phyloP scores from a whole-genome alignment of 495 filamentous ascomycete species.

The Hypoxylon perforatum region DNA sequence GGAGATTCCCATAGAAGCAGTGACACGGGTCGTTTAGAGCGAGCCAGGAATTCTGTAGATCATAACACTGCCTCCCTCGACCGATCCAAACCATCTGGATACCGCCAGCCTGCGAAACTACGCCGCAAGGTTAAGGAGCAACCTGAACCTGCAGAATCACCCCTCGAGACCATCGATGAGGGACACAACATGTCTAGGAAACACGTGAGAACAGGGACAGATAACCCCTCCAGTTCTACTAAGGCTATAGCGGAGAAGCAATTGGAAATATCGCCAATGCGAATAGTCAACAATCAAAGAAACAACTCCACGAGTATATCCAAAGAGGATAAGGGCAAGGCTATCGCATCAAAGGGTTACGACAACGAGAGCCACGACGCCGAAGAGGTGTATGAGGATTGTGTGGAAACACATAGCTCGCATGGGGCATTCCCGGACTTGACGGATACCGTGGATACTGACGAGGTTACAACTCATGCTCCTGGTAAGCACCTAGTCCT shows the following conservation, averaged over 20 bases:
- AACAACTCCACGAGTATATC: not conserved
- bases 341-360: not conserved
- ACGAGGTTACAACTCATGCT: conserved; percentile 42
- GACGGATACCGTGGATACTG: conserved; percentile 13
- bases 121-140: too few species aligned
- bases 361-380: not conserved
- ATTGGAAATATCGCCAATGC: not conserved
- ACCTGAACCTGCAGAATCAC: too few species aligned
- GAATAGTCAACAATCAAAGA: not conserved
- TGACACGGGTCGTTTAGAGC: not conserved
- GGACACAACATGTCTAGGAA: too few species aligned
- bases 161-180: too few species aligned
- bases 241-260: too few species aligned
- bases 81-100: too few species aligned
- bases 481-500: conserved; percentile 35
- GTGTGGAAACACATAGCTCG: not conserved
- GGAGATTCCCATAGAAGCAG: not conserved
- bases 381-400: conserved; percentile 1
- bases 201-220: too few species aligned
- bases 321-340: not conserved
- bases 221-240: too few species aligned
- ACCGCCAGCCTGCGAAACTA: too few species aligned
- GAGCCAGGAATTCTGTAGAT: not conserved
- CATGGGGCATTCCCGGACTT: not conserved
- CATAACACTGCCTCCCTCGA: too few species aligned